Evolutionary conservation across 495 filamentous ascomycete genomes (phyloP), one percentile per base, ranked within the genome.

Genomic region (Penicillium riverlandense): DNA sequence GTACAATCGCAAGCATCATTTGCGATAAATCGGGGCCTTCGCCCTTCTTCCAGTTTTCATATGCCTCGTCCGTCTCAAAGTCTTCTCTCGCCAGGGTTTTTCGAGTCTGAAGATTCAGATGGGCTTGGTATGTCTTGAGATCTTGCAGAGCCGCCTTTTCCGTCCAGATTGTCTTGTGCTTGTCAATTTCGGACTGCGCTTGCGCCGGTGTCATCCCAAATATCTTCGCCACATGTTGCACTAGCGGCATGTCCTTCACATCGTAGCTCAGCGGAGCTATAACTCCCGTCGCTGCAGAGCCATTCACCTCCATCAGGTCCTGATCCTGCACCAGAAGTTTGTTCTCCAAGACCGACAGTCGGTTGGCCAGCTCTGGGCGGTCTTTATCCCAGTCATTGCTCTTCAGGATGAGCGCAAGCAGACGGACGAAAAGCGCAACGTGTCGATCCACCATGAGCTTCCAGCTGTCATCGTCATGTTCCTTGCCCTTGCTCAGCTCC

Each of bases 241-340:
- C 94, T 63, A 96, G 76, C 14, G 81, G 82, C 94, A 99, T 99
- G 57, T 99, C 94, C 67, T 90, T 95, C 40, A 96, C 83, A 61
- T 95, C 84, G 57, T 95, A 89, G 60, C 81, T 92, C 37, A 92
- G 61, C 2, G 90, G 87, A 8, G 86, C 79, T 28, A 84, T 72
- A 7, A 88, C 86, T 59, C 95, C 90, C 28, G 88, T 78, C 11
- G 78, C 78, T 29, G 67, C 53, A 39, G 76, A 69, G 38, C 77
- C 69, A 53, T 71, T 86, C 45, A 61, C 67, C 57, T 72, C 59
- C 41, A 72, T 67, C 22, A 98, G 74, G 59, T 95, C 89, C 62
- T 96, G 87, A 57, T 98, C 92, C 60, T 96, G 90, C n/a, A 84
- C 80, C 49, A 99, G 74, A 33, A 99, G 79, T 67, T 97, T 97